Evolutionary conservation across 805 yeast genomes (phyloP).

Genomic region (Barnettozyma populi): DNA sequence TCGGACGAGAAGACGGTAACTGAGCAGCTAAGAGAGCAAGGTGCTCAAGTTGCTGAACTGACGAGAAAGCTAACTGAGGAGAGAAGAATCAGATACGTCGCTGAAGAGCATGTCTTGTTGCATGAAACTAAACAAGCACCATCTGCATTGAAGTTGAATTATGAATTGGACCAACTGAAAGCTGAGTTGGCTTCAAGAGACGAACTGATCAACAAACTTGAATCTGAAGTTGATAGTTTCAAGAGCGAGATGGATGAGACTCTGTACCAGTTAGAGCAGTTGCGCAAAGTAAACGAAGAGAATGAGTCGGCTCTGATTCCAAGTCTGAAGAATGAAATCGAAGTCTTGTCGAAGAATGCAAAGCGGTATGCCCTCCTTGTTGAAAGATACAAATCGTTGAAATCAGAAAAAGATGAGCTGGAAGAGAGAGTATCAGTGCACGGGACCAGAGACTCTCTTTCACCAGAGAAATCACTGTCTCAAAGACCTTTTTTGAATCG

Average conservation of each 20-base stretch:
- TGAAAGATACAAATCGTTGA: conserved; percentile 26
- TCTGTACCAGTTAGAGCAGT: conserved; percentile 34
- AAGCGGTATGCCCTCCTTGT: conserved; percentile 19
- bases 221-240: conserved; percentile 40
- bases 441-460: neutral
- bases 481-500: conserved; percentile 5
- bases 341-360: conserved; percentile 26
- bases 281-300: conserved; percentile 36
- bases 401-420: conserved; percentile 27
- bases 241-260: conserved; percentile 32
- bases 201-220: conserved; percentile 41
- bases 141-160: conserved; percentile 48
- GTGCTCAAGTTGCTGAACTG: conserved; percentile 43
- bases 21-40: conserved; percentile 29
- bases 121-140: conserved; percentile 50
- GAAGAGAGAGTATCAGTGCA: conserved; percentile 27
- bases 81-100: conserved; percentile 56
- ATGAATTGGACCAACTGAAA: conserved; percentile 49
- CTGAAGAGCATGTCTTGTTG: conserved; percentile 63
- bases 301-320: conserved; percentile 42
- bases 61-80: conserved; percentile 58
- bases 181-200: conserved; percentile 42
- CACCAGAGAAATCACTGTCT: neutral
- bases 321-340: conserved; percentile 37
- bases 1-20: conserved; percentile 1